phyloP scores from a whole-genome alignment of 805 yeast species.

The Jamesozyma piceae region DNA sequence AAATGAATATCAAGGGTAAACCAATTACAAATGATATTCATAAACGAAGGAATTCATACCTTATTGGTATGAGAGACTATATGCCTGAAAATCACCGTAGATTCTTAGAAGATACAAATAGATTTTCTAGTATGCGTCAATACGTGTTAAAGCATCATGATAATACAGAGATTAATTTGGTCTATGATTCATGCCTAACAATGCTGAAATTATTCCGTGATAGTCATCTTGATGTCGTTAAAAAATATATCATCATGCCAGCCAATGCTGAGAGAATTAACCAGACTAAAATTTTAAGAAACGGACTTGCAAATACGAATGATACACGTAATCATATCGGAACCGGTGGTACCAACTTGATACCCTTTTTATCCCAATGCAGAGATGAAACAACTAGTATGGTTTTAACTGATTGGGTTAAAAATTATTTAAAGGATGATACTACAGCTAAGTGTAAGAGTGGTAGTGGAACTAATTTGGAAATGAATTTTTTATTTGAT shows the following conservation, averaged over 20 bases:
- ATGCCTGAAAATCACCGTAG: constrained; percentile 85
- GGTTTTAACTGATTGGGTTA: constrained; percentile 3
- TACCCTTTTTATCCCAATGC: constrained; percentile 89
- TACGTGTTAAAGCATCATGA: constrained; percentile 42
- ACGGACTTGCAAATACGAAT: not conserved
- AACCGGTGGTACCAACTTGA: constrained; percentile 87
- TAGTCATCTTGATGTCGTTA: constrained; percentile 86
- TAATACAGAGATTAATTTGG: constrained; percentile 49
- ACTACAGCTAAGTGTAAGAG: not conserved
- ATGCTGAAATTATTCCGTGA: constrained; percentile 84
- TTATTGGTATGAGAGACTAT: constrained; percentile 75
- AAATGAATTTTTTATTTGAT: constrained; percentile 4
- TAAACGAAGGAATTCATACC: constrained; percentile 42
- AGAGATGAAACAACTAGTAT: constrained; percentile 65
- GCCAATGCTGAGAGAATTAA: constrained; percentile 33
- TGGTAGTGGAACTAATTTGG: not conserved
- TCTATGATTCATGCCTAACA: constrained; percentile 84
- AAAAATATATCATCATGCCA: constrained; percentile 75
- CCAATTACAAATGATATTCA: constrained; percentile 22
- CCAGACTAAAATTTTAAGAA: not conserved
- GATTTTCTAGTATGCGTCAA: constrained; percentile 51
- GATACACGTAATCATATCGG: constrained; percentile 35
- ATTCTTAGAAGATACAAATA: constrained; percentile 54
- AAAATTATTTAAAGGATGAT: not conserved
- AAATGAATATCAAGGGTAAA: not conserved